A percentile compares a stretch with the other conserved stretches of the same genome.
Conservation (phyloP, 331 rosid species). For the Cydonia oblonga region DNA sequence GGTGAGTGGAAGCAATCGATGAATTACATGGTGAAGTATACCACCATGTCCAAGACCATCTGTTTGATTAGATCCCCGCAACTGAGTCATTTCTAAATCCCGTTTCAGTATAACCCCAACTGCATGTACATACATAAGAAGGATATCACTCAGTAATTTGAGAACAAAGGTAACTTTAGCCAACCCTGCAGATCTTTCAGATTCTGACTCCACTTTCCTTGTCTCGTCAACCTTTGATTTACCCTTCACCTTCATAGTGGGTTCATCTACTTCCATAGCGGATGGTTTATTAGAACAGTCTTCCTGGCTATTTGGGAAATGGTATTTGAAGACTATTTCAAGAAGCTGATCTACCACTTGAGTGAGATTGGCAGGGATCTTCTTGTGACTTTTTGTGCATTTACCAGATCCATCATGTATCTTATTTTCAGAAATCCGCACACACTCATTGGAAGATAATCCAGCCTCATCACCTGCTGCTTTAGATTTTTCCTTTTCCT, state of each 20-base stretch:
- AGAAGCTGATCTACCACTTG: conserved; percentile 95
- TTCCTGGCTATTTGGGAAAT: conserved; percentile 40
- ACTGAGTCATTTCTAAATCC: conserved; percentile 82
- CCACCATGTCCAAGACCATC: conserved; percentile 59
- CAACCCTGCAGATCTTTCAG: conserved; percentile 79
- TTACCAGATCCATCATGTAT: conserved; percentile 67
- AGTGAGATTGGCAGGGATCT: conserved; percentile 80
- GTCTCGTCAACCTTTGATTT: conserved; percentile 80
- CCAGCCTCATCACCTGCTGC: conserved; percentile 54
- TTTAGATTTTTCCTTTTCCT: conserved; percentile 78
- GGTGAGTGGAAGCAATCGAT: conserved; percentile 67
- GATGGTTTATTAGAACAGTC: conserved; percentile 35
- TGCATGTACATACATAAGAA: conserved; percentile 89
- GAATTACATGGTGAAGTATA: conserved; percentile 66
- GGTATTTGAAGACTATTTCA: conserved; percentile 82
- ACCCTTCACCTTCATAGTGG: conserved; percentile 82
- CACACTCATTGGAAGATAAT: conserved; percentile 59
- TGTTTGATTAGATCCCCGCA: conserved; percentile 60
- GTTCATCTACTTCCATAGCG: conserved; percentile 89
- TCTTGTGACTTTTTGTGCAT: conserved; percentile 75
- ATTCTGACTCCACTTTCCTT: conserved; percentile 46
- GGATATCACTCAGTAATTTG: conserved; percentile 85
- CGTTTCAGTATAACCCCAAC: conserved; percentile 87
- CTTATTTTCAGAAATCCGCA: conserved; percentile 75
- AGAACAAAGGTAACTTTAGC: conserved; percentile 93